Conservation (phyloP, 2,329 filamentous ascomycete genomes). For the Paecilomyces dactylethromorphus region DNA sequence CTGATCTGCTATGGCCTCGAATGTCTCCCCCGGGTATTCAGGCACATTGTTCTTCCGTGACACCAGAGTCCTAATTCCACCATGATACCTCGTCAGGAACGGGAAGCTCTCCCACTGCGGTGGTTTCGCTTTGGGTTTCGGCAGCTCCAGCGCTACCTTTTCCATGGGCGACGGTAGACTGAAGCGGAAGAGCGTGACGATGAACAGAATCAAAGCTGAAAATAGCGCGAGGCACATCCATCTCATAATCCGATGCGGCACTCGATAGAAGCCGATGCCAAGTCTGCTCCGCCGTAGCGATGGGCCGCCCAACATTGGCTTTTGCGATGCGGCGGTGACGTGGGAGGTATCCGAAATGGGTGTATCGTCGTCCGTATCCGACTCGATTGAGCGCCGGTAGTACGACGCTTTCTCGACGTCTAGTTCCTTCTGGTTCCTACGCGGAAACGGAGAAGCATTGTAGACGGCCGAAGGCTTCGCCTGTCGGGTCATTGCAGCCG, state of each 20-base stretch:
- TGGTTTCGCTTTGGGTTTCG: constrained; percentile 57
- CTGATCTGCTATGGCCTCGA: constrained; percentile 48
- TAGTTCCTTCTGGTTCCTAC: constrained; percentile 3
- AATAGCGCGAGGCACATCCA: constrained; percentile 71
- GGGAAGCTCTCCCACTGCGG: constrained; percentile 77
- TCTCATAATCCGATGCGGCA: constrained; percentile 67
- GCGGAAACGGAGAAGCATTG: neutral
- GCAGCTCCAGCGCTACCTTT: constrained; percentile 35
- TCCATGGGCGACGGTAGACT: constrained; percentile 47
- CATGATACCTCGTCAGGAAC: constrained; percentile 84
- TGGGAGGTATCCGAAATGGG: constrained; percentile 49
- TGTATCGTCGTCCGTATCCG: constrained; percentile 22
- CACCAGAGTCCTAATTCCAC: constrained; percentile 70
- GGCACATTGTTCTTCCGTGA: constrained; percentile 60
- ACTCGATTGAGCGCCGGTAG: constrained; percentile 16
- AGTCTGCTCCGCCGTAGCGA: constrained; percentile 27
- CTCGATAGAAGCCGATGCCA: constrained; percentile 45
- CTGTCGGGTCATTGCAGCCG: neutral
- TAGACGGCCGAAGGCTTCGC: neutral
- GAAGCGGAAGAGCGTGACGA: constrained; percentile 66
- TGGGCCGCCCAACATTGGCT: constrained; percentile 33
- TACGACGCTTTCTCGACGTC: constrained; percentile 9
- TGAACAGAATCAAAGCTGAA: constrained; percentile 65
- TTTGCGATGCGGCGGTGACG: constrained; percentile 33
- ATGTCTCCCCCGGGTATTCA: constrained; percentile 65